Conservation (phyloP, 129 eudicot species). For the Sambucus nigra region DNA sequence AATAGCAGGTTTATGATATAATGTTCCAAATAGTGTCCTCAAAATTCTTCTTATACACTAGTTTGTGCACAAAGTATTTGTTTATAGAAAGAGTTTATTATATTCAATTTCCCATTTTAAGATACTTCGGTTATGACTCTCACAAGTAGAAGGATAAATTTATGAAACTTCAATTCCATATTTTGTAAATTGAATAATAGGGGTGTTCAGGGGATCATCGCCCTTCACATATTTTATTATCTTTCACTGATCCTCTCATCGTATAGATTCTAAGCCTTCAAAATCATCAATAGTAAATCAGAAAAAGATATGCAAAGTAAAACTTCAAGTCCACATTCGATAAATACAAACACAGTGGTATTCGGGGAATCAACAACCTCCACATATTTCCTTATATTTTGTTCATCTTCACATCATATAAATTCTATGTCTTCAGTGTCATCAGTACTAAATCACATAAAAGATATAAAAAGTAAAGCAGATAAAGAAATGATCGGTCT, state of each 20-base stretch:
- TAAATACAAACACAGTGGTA: no score
- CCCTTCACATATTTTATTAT: slow-evolving; percentile 60
- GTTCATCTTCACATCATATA: no score
- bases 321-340: no score
- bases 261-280: slow-evolving; percentile 79
- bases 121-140: slow-evolving; percentile 59
- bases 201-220: slow-evolving; percentile 25
- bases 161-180: slow-evolving; percentile 63
- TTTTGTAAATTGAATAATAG: slow-evolving; percentile 21
- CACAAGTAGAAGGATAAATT: slow-evolving; percentile 74
- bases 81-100: background rate
- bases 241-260: slow-evolving; percentile 95
- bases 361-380: no score
- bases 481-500: no score
- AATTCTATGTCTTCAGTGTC: no score
- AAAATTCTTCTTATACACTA: no score
- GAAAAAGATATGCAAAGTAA: no score
- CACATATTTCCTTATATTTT: no score
- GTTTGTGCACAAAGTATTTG: background rate
- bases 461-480: background rate
- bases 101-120: slow-evolving; percentile 60
- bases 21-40: no score
- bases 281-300: no score
- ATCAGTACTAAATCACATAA: slow-evolving; percentile 38
- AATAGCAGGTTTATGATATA: no score